Conservation (phyloP, 148 eudicot genomes). For the Spergularia bocconei region DNA sequence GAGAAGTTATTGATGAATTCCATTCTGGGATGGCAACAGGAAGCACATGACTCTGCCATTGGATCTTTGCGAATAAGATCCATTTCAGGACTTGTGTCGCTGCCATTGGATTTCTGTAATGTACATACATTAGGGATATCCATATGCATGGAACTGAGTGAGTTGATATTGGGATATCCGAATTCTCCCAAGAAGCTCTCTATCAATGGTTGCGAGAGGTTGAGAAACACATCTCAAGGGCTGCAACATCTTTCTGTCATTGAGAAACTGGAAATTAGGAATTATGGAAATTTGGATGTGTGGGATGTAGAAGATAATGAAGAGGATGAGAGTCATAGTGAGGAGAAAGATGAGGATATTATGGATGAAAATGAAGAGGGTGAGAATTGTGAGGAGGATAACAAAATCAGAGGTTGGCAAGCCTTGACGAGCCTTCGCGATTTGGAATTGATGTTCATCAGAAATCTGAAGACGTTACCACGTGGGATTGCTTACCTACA, state of each 20-base stretch:
- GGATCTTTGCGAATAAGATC: too few species aligned
- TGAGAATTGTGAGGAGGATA: too few species aligned
- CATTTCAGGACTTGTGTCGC: not conserved
- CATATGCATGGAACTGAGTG: not conserved
- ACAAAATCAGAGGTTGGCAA: slow-evolving; percentile 1
- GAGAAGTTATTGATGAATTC: not conserved
- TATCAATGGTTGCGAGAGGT: not conserved
- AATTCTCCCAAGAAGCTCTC: too few species aligned
- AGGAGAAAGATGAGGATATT: too few species aligned
- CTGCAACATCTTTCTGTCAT: slow-evolving; percentile 1
- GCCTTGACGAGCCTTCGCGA: not conserved
- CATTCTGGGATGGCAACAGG: not conserved
- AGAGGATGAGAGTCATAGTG: too few species aligned
- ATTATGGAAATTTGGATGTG: too few species aligned
- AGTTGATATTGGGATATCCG: not conserved
- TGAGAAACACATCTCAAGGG: not conserved
- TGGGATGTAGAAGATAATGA: too few species aligned
- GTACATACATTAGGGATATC: not conserved
- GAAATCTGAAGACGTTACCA: not conserved
- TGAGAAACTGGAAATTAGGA: not conserved
- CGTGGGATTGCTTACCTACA: not conserved
- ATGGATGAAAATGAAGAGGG: too few species aligned
- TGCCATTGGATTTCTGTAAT: not conserved
- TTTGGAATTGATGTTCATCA: not conserved
- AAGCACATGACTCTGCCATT: too few species aligned